Conservation (phyloP, 2,329 filamentous ascomycete genomes). For the Cytospora mali region DNA sequence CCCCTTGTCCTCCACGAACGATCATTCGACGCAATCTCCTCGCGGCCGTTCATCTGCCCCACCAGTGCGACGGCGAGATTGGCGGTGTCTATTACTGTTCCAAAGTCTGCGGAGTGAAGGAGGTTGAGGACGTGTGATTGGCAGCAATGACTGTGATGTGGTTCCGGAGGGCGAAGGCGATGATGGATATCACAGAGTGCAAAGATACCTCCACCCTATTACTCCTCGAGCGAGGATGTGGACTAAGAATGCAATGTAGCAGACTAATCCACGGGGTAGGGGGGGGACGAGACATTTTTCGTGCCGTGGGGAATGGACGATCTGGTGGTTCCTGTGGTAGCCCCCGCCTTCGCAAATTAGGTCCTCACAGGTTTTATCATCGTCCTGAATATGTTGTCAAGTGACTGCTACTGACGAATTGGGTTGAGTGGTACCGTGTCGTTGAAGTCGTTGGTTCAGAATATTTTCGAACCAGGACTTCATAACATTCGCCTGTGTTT, state of each 20-base stretch:
- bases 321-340: no score
- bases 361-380: background rate
- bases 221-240: background rate
- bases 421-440: background rate
- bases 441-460: background rate
- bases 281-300: background rate
- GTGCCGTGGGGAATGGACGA: no score
- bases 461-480: background rate
- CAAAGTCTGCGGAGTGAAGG: constrained; percentile 19
- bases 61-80: constrained; percentile 16
- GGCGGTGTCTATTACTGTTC: constrained; percentile 5
- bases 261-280: background rate
- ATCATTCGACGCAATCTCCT: no score
- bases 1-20: constrained; percentile 13
- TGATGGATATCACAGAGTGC: no score
- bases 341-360: background rate
- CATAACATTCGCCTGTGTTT: background rate
- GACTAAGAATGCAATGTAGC: background rate
- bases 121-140: background rate
- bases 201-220: no score
- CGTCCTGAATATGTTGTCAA: background rate
- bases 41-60: constrained; percentile 24
- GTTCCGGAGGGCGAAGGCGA: no score
- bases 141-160: background rate
- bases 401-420: background rate